Conservation (phyloP, 768 basidiomycete species). For the Suillus occidentalis region DNA sequence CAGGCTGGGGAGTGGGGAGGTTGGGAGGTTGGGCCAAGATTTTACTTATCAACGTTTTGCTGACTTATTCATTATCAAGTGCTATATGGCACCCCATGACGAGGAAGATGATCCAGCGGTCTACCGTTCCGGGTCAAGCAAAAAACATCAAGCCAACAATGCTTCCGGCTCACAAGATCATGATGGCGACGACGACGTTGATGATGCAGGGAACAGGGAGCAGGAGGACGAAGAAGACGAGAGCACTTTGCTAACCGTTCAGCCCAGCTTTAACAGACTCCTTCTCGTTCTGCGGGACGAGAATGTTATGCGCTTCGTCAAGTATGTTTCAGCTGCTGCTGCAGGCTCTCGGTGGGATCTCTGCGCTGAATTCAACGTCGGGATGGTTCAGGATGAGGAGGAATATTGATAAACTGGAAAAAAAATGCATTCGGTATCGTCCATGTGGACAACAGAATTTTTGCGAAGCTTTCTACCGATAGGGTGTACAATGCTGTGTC, state of each 20-base stretch:
- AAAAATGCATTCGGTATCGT: neutral
- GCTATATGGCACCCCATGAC: constrained; percentile 93
- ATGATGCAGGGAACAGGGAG: constrained; percentile 30
- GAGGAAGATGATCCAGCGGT: constrained; percentile 96
- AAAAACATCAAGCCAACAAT: constrained; percentile 26
- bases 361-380: constrained; percentile 89
- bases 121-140: constrained; percentile 66
- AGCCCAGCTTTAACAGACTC: constrained; percentile 87
- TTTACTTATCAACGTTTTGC: neutral
- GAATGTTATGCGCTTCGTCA: constrained; percentile 92
- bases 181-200: constrained; percentile 2
- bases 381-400: constrained; percentile 67
- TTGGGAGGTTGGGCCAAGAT: constrained; percentile 71
- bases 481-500: neutral
- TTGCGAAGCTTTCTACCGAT: neutral
- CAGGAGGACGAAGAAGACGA: constrained; percentile 67
- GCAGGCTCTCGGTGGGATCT: constrained; percentile 93
- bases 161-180: neutral
- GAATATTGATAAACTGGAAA: constrained; percentile 27
- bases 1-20: constrained; percentile 81
- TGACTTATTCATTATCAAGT: constrained; percentile 41
- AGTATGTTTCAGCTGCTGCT: constrained; percentile 89
- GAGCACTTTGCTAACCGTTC: constrained; percentile 80
- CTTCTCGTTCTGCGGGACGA: constrained; percentile 90
- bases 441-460: neutral